phyloP scores from a whole-genome alignment of 768 basidiomycete genomes.

The Lactifluus pinguis region DNA sequence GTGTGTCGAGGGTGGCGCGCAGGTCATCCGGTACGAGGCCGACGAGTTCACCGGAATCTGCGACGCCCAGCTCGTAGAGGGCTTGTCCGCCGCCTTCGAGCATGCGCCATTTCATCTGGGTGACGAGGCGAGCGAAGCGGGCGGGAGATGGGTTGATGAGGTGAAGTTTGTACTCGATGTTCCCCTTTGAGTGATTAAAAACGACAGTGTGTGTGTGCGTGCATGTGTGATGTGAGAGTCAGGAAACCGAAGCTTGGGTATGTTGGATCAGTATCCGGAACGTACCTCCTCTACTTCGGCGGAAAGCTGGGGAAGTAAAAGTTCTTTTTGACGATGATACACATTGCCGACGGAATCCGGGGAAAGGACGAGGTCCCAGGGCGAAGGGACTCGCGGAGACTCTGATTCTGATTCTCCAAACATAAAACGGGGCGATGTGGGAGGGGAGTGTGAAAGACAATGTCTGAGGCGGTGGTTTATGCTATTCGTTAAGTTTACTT shows the following conservation, averaged over 20 bases:
- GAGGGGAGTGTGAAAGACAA: too few relatives aligned
- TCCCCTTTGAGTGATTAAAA: conserved; percentile 62
- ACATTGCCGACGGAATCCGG: conserved; percentile 29
- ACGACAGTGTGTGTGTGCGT: too few relatives aligned
- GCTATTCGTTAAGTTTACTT: neutral
- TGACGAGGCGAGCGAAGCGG: conserved; percentile 78
- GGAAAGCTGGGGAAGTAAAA: conserved; percentile 51
- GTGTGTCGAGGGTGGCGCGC: conserved; percentile 72
- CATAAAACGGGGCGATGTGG: conserved; percentile 37
- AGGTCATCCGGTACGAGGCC: conserved; percentile 69
- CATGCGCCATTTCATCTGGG: conserved; percentile 90
- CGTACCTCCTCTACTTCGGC: conserved; percentile 65
- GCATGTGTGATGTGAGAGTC: too few relatives aligned
- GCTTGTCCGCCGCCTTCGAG: conserved; percentile 48
- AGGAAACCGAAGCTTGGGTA: too few relatives aligned
- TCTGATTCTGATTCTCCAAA: conserved; percentile 79
- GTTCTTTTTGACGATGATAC: conserved; percentile 23
- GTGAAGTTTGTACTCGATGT: conserved; percentile 92
- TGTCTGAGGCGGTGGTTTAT: neutral
- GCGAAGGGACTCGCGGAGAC: conserved; percentile 68
- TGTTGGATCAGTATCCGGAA: neutral
- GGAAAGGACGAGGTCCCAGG: conserved; percentile 72
- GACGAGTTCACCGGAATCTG: conserved; percentile 80
- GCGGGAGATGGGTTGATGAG: conserved; percentile 68
- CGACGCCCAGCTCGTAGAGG: conserved; percentile 53